Evolutionary conservation across 768 basidiomycete genomes (phyloP), one percentile per base, ranked within the genome.

Genomic region (Paxillus rubicundulus): DNA sequence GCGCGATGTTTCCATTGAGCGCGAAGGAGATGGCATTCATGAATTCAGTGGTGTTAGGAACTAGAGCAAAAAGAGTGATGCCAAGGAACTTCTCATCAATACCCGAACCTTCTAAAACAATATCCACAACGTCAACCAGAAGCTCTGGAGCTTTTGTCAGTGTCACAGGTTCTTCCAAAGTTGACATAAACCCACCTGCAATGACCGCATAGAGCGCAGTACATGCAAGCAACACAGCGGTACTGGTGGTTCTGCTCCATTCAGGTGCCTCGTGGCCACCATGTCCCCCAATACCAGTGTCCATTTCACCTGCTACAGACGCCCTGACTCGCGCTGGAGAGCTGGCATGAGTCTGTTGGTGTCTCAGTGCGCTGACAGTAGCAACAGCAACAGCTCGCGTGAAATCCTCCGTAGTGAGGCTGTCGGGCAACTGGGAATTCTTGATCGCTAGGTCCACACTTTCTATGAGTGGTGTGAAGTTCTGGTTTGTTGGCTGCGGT

Each of bases 11-110:
- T 6, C 88, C 96, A 64, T 97, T 91, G 56, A 99, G 71, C 24
- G 97, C 95, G 66, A 99, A 99, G 3, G 94, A 96, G 55, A 98
- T 94, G 45, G 97, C 97, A 65, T 98, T 98, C 93, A 97, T 97
- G 70, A 99, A 98, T 71, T 99, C 97, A 2, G 97, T 98, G 4
- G 95, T 97, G 66, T 99, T 99, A 4, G 97, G 97, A 1, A 98
- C 95, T 30, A 99, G 81, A 8, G 97, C 97, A 65, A 99, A 98
- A 9, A 99, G 78, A 0, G 94, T 98, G 55, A 99, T 79, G 47
- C 97, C 97, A 28, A 99, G 80, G 77, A 98, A 95, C 67, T 99
- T 99, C 66, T 98, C 97, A 52, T 97, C 91, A 27, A 98, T 92
- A 2, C 92, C 92, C 0, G 92, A 93, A 20, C 85, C 92, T 59